Percentiles rank a stretch among this genome's conserved stretches.
These are phyloP conservation scores for Incumbomyces delicatus DNA, from an alignment of 2,329 filamentous ascomycete species.

Conservation along the genomic window DNA sequence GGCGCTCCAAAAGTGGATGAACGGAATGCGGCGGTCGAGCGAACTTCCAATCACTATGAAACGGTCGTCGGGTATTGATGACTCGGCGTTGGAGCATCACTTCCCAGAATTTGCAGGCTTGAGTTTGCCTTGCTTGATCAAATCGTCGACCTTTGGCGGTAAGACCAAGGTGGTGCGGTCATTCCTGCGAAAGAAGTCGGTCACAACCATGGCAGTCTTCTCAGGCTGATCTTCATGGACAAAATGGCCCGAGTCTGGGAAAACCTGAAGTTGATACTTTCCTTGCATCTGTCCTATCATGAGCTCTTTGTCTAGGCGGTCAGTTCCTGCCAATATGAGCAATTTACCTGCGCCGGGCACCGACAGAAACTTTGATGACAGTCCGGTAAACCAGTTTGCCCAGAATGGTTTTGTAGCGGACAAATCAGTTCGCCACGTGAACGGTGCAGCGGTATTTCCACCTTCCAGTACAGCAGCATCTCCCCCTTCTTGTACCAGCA, in stretches of 20 bases:
- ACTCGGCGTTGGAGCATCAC: too few relatives aligned
- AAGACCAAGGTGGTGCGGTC: conserved; percentile 75
- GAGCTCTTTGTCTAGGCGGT: conserved; percentile 79
- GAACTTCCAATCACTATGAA: too few relatives aligned
- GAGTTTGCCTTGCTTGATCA: conserved; percentile 33
- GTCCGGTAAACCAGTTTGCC: conserved; percentile 83
- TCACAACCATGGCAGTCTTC: conserved; percentile 73
- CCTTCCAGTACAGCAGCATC: too few relatives aligned
- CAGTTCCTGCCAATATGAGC: conserved; percentile 76
- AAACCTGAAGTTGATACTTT: conserved; percentile 94
- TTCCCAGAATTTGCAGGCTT: conserved; percentile 11
- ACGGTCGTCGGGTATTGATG: too few relatives aligned
- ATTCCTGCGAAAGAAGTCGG: conserved; percentile 87
- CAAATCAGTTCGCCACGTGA: conserved; percentile 81
- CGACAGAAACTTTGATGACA: conserved; percentile 82
- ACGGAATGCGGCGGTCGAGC: too few relatives aligned
- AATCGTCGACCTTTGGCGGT: conserved; percentile 80
- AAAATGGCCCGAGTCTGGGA: conserved; percentile 92
- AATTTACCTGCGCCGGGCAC: conserved; percentile 57
- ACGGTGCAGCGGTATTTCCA: conserved; percentile 36
- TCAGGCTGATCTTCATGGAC: conserved; percentile 91
- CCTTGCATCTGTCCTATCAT: conserved; percentile 98
- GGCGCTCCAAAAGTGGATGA: too few relatives aligned
- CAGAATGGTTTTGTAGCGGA: conserved; percentile 78
- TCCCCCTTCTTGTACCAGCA: conserved; percentile 49